Evolutionary conservation across 495 filamentous ascomycete genomes (phyloP), one percentile per base, ranked within the genome.

Genomic region (Aspergillus steynii): DNA sequence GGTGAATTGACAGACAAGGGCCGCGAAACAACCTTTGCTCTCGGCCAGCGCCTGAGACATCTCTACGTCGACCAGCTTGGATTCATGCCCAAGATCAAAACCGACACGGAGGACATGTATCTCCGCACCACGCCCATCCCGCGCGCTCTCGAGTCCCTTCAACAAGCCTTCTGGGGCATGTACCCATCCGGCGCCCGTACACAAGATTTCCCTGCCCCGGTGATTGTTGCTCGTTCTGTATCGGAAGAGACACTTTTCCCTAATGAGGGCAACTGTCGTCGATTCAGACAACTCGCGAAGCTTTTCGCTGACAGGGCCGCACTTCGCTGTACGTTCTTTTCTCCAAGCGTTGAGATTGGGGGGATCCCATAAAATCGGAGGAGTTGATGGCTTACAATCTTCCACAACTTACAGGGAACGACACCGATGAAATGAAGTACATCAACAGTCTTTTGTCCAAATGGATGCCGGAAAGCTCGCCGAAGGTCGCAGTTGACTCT

Each of bases 231-330:
- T 0, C 80, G 92, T 10, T 81, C 86, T 5, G 82, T 87, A 0
- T 81, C 82, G 1, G 93, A 97, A 57, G 95, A 99, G 76, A 97
- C 94, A 0, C 78, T 99, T 0, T 97, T 89, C 71, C 95, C 95
- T 0, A 99, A 98, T 69, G 92, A 96, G 58, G 77, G 81, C 53
- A 90, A 87, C 71, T 99, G 95, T 73, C 84, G 88, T 45, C 84
- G 95, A 10, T 95, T 97, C 70, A 85, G 85, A 29, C 90, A 94
- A 55, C 82, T 99, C 7, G 83, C 86, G 1, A 76, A 87, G 27
- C 88, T 88, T 0, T 99, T 97, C 71, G 93, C 93, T 2, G 83
- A 93, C 55, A 82, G 91, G 5, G 83, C 93, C 4, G 92, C 92
- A 9, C 80, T 87, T 34, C 82, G 87, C 67, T 96, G 91, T 83